A percentile compares a stretch with the other conserved stretches of the same genome.
Conservation (phyloP, 805 yeast species). For the Schizosaccharomyces lindneri region DNA sequence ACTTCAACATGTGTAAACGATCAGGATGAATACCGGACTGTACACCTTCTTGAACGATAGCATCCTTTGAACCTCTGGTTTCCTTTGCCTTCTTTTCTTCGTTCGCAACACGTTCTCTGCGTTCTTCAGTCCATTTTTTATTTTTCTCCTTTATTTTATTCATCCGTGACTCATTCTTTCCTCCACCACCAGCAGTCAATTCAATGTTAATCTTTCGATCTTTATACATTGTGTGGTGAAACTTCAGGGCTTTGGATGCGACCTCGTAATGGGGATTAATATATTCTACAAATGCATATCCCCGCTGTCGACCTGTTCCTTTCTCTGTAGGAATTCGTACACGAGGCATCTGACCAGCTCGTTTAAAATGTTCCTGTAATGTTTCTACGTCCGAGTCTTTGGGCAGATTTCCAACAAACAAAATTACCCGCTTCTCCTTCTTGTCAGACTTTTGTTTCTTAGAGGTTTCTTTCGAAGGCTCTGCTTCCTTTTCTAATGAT, state of each 20-base stretch:
- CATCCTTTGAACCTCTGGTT: constrained; percentile 14
- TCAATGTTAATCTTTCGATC: constrained; percentile 78
- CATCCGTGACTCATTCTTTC: constrained; percentile 30
- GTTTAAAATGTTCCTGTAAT: constrained; percentile 45
- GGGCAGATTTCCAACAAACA: constrained; percentile 82
- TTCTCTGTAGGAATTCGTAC: constrained; percentile 50
- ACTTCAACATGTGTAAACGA: not conserved
- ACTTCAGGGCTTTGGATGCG: constrained; percentile 47
- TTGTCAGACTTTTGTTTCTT: not conserved
- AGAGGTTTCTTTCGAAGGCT: not conserved
- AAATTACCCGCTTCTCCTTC: constrained; percentile 18
- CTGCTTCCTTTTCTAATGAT: too few relatives aligned
- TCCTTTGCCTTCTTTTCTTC: constrained; percentile 18
- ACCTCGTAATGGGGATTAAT: constrained; percentile 29
- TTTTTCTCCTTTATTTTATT: constrained; percentile 61
- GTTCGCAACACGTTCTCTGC: constrained; percentile 25
- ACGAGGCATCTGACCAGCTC: constrained; percentile 37
- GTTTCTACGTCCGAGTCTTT: constrained; percentile 39
- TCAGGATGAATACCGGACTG: constrained; percentile 6
- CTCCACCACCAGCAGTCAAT: constrained; percentile 90
- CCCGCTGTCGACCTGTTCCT: constrained; percentile 22
- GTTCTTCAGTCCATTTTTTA: constrained; percentile 44
- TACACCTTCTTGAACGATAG: not conserved
- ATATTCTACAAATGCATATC: constrained; percentile 81
- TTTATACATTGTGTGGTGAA: constrained; percentile 52